Conservation (phyloP, 108 stramenopile genomes). For the Nitzschia palea region DNA sequence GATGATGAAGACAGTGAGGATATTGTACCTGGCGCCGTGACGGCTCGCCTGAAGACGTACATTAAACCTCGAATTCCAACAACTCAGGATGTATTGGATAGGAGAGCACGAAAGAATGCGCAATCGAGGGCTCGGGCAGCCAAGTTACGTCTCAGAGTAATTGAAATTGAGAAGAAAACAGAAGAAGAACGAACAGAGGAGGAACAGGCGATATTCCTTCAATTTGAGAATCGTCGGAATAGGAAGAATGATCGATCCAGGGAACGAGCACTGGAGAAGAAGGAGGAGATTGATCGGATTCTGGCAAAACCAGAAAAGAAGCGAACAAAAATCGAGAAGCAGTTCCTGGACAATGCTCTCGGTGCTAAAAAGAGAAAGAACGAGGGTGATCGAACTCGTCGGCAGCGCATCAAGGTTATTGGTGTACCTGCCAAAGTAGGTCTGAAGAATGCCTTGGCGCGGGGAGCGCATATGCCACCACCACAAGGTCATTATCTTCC, state of each 20-base stretch:
- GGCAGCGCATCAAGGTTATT: constrained; percentile 67
- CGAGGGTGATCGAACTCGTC: constrained; percentile 77
- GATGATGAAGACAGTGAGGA: constrained; percentile 35
- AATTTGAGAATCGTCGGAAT: constrained; percentile 63
- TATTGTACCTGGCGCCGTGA: constrained; percentile 24
- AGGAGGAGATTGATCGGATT: constrained; percentile 70
- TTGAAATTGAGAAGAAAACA: constrained; percentile 47
- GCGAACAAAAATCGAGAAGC: constrained; percentile 66
- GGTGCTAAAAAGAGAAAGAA: constrained; percentile 77
- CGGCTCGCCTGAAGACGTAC: constrained; percentile 57
- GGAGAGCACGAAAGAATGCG: constrained; percentile 71
- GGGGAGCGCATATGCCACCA: constrained; percentile 24
- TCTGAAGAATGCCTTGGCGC: constrained; percentile 34
- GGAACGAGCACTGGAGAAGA: constrained; percentile 76
- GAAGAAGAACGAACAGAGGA: constrained; percentile 56
- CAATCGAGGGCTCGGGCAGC: constrained; percentile 69
- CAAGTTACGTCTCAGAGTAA: constrained; percentile 52
- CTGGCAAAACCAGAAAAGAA: constrained; percentile 64
- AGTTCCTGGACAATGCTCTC: constrained; percentile 53
- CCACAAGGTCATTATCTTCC: constrained; percentile 5
- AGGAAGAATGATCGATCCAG: constrained; percentile 72
- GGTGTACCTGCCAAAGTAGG: constrained; percentile 56
- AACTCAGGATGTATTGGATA: constrained; percentile 55
- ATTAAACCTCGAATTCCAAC: constrained; percentile 54
- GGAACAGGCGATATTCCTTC: constrained; percentile 47